Base-by-base conservation (phyloP, 2,329 filamentous ascomycete species). In the Fusarium drepaniforme region DNA sequence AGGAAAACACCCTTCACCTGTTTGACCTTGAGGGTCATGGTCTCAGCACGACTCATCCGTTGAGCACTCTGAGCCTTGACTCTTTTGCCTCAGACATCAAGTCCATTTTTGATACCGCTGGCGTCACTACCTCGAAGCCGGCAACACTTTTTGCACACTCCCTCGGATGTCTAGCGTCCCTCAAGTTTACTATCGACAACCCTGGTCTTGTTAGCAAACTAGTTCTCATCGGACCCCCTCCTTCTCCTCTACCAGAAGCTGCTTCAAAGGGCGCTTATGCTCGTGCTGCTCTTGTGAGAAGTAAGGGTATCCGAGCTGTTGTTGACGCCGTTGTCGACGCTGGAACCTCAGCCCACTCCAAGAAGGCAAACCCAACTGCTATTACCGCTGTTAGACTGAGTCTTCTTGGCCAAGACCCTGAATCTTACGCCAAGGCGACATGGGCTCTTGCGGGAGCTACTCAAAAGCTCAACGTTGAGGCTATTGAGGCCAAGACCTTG, bases 1-100 rank as follows among this genome's bases (percentile, higher is more conserved):
- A 76, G 4, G 42, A 49, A 16, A 60, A 72, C 35, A 73, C 66
- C 4, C 80, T 84, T 12, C 85, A 88, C 68, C 76, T 89, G 0
- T 86, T 86, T 67, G 89, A 91, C 71, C 81, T 91, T 4, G 89
- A 91, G 78, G 89, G 89, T 4, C 88, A 90, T 70, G 89, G 89
- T 1, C 81, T 88, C 8, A 88, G 87, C 1, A 88, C 88, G 0
- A 89, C 88, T 0, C 84, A 83, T 11, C 85, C 88, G 0, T 79
- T 84, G 3, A 85, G 81, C 59, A 73, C 73, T 3, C 63, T 88
- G 13, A 84, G 81, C 8, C 84, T 90, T 42, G 75, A 79, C 0
- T 86, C 84, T 0, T 84, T 88, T 51, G 84, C 85, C 0, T 68
- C 70, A 0, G 88, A 89, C 66, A 75, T 89, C 2, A 64, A 78